A percentile compares a stretch with the other conserved stretches of the same genome.
These are phyloP conservation scores for Lepidium africanum DNA, from an alignment of 345 rosid genomes.

Conservation along the genomic window DNA sequence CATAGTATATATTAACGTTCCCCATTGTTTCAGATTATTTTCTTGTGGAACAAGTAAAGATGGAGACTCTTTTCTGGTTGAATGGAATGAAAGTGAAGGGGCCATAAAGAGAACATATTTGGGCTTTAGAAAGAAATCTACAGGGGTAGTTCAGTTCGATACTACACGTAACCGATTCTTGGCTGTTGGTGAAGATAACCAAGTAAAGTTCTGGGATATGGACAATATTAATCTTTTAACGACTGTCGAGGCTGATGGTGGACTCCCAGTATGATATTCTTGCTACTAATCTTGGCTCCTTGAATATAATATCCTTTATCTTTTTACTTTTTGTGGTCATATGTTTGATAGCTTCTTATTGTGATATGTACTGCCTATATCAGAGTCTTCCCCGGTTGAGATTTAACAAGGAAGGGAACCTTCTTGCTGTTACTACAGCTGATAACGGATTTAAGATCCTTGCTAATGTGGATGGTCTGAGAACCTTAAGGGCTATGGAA, in stretches of 20 bases:
- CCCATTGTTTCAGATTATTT: constrained; percentile 41
- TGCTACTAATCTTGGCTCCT: background rate
- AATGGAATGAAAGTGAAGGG: constrained; percentile 83
- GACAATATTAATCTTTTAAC: constrained; percentile 44
- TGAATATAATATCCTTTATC: background rate
- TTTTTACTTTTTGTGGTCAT: background rate
- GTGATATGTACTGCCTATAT: background rate
- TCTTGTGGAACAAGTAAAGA: constrained; percentile 83
- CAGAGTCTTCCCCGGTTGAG: constrained; percentile 56
- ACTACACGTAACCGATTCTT: constrained; percentile 54
- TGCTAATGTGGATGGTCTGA: constrained; percentile 50
- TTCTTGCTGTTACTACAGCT: constrained; percentile 54
- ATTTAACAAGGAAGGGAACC: constrained; percentile 67
- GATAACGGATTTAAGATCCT: constrained; percentile 58
- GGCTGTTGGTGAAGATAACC: constrained; percentile 67
- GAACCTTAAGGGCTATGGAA: constrained; percentile 43
- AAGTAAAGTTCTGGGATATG: constrained; percentile 73
- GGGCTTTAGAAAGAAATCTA: constrained; percentile 57
- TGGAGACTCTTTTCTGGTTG: constrained; percentile 66
- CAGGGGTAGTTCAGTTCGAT: constrained; percentile 65
- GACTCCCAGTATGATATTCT: constrained; percentile 41
- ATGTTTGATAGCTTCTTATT: constrained; percentile 1
- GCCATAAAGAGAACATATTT: constrained; percentile 50
- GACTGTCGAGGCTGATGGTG: constrained; percentile 63
- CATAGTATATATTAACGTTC: background rate